Base-by-base conservation (phyloP, 2,329 filamentous ascomycete genomes). In the Neofusicoccum parvum region DNA sequence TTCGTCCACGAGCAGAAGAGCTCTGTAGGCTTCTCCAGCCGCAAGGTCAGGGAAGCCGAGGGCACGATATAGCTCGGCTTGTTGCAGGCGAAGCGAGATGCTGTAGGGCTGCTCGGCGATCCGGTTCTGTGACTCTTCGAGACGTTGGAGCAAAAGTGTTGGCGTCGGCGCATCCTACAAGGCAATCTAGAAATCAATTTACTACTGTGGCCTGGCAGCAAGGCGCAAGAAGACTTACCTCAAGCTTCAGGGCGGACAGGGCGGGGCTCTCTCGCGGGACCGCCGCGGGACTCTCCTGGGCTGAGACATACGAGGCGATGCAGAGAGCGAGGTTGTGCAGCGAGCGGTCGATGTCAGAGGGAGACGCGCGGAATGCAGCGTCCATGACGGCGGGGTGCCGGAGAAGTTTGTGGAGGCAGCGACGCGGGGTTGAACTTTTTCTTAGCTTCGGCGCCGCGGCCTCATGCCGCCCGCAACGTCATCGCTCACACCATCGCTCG, bases 11-110 rank as follows among this genome's bases (percentile, higher is more conserved):
- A 99, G 81, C 3, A 97, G 86, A n/a, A 98, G 84, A 1, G 94
- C 93, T 64, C 91, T 90, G 76, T 98, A 98, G 5, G 92, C 92
- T 81, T 97, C 94, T 39, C 92, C 92, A 11, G 90, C 89, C 5
- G 93, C 93, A 45, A 99, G 86, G 76, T 99, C 95, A 0, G 92
- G 92, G 76, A 97, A 98, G 43, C 88, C 92, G 53, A 97, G 83
- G 51, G 87, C 82, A 15, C 88, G 85, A 76, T 97, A 88, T 48
- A 90, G 82, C 39, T 86, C 80, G 27, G 92, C 92, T 37, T 94
- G 87, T 68, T 90, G 85, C 7, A 90, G 80, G 23, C 78, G 74
- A 54, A 74, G 71, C 23, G 67, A 36, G 51, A 79, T 75, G 67
- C 77, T 80, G 68, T 80, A 80, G 9, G 78, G 78, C 5, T 71